These are phyloP conservation scores for Calonectria crousiana DNA, from an alignment of 2,329 filamentous ascomycete species.

Conservation along the genomic window DNA sequence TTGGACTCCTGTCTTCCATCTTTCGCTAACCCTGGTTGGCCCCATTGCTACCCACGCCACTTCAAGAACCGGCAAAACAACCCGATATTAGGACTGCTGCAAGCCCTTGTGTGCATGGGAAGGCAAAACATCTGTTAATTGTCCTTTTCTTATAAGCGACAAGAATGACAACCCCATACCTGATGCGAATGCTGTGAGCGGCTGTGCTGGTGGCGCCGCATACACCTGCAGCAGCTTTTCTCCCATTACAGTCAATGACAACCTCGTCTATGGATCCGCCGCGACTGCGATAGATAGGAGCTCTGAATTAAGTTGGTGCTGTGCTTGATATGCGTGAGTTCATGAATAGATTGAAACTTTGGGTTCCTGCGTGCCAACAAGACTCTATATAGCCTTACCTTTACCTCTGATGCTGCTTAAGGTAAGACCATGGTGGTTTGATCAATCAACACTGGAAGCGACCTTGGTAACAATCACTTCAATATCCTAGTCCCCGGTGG, in stretches of 20 bases:
- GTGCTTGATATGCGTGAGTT: constrained; percentile 69
- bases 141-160: constrained; percentile 66
- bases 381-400: constrained; percentile 55
- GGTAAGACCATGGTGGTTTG: constrained; percentile 76
- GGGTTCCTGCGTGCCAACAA: not conserved
- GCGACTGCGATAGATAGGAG: constrained; percentile 68
- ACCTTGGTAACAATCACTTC: constrained; percentile 69
- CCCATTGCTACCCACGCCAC: constrained; percentile 41
- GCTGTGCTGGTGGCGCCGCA: constrained; percentile 69
- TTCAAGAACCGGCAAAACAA: constrained; percentile 45
- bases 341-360: not conserved
- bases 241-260: constrained; percentile 71
- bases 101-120: constrained; percentile 76
- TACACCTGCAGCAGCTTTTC: constrained; percentile 73
- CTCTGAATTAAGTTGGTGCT: constrained; percentile 73
- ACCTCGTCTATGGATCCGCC: constrained; percentile 73
- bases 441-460: constrained; percentile 72
- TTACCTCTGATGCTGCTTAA: constrained; percentile 61
- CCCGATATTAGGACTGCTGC: constrained; percentile 75
- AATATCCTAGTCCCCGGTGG: constrained; percentile 69
- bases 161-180: constrained; percentile 66
- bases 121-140: constrained; percentile 64
- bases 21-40: constrained; percentile 37
- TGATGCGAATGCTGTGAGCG: constrained; percentile 61
- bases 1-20: constrained; percentile 35